Evolutionary conservation across 2,329 filamentous ascomycete species (phyloP).

Genomic region (Trichoderma pleuroti): DNA sequence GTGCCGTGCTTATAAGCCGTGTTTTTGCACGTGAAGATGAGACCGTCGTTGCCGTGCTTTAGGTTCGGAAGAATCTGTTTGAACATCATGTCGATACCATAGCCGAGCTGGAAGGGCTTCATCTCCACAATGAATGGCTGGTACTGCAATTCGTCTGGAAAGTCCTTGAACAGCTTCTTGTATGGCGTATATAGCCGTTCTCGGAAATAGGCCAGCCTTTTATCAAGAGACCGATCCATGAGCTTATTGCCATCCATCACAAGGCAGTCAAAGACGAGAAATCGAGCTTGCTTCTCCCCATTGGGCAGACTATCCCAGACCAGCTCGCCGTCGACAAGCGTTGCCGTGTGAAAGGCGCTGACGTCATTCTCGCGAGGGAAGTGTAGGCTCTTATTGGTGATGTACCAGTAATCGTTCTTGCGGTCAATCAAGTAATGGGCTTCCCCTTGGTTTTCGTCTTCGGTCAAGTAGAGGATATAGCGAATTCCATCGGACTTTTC

Average conservation of each 20-base stretch:
- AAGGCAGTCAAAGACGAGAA: conserved; percentile 90
- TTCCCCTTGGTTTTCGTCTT: conserved; percentile 58
- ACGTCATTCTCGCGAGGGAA: conserved; percentile 70
- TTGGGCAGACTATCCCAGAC: conserved; percentile 75
- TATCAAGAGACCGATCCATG: conserved; percentile 78
- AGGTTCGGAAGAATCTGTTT: conserved; percentile 76
- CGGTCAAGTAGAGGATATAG: conserved; percentile 86
- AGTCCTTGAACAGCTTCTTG: conserved; percentile 58
- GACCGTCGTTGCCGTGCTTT: conserved; percentile 89
- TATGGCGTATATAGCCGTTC: conserved; percentile 73
- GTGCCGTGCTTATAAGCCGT: conserved; percentile 87
- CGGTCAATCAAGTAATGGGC: conserved; percentile 93
- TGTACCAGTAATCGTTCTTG: conserved; percentile 94
- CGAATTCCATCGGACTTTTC: conserved; percentile 97
- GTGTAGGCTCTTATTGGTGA: conserved; percentile 67
- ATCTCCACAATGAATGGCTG: conserved; percentile 80
- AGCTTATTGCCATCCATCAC: conserved; percentile 73
- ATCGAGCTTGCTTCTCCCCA: conserved; percentile 69
- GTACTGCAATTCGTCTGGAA: conserved; percentile 64
- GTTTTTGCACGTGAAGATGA: conserved; percentile 94
- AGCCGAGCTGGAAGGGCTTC: conserved; percentile 86
- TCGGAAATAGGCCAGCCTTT: conserved; percentile 82
- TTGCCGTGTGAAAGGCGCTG: conserved; percentile 69
- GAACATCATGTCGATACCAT: conserved; percentile 91
- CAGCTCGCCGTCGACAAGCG: conserved; percentile 88